Conservation (phyloP, 345 rosid species). For the Eucalyptus erythrocorys region DNA sequence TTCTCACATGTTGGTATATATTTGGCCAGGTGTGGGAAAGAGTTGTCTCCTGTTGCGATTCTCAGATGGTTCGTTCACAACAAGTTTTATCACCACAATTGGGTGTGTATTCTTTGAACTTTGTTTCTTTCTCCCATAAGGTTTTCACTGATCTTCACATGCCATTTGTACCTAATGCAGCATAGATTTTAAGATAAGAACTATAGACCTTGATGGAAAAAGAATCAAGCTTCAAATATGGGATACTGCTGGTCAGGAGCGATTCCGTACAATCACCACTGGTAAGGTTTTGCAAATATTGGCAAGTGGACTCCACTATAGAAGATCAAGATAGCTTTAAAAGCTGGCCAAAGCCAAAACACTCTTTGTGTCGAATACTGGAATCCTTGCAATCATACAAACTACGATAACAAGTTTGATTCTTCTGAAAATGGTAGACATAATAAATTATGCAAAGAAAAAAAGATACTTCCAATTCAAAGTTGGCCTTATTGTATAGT, state of each 20-base stretch:
- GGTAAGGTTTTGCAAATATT: conserved; percentile 7
- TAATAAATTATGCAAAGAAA: background rate
- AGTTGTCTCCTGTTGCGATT: conserved; percentile 85
- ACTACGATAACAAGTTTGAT: background rate
- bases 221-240: conserved; percentile 41
- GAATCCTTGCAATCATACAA: background rate
- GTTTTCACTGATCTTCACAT: background rate
- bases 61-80: conserved; percentile 87
- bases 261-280: conserved; percentile 42
- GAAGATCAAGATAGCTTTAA: background rate
- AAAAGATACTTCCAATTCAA: background rate
- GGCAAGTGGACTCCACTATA: background rate
- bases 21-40: conserved; percentile 71
- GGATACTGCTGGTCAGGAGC: conserved; percentile 52
- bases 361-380: background rate
- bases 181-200: conserved; percentile 45
- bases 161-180: conserved; percentile 1
- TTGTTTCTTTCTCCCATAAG: background rate
- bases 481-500: background rate
- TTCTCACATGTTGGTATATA: background rate
- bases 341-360: background rate
- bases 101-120: conserved; percentile 30
- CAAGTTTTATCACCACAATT: conserved; percentile 86
- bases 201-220: conserved; percentile 43
- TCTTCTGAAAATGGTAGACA: background rate